A percentile compares a stretch with the other conserved stretches of the same genome.
phyloP scores from a whole-genome alignment of 2,329 filamentous ascomycete species.

The Trichoderma afroharzianum region DNA sequence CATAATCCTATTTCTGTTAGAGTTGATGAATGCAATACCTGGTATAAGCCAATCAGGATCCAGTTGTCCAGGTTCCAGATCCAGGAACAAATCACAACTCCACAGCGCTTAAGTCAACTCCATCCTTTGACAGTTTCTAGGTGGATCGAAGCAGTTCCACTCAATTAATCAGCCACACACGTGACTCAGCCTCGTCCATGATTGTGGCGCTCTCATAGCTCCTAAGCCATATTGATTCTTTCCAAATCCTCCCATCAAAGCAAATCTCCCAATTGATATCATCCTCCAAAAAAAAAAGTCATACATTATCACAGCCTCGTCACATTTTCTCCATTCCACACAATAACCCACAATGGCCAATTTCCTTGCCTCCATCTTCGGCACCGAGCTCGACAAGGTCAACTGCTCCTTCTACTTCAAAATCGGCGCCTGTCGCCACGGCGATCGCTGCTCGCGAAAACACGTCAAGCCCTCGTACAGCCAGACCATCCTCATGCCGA shows the following conservation, averaged over 20 bases:
- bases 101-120: not conserved
- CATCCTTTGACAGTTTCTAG: not conserved
- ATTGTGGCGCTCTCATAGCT: conserved; percentile 24
- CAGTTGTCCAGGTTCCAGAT: no score
- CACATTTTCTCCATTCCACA: not conserved
- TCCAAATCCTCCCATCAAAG: not conserved
- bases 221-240: conserved; percentile 20
- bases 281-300: not conserved
- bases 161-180: conserved; percentile 30
- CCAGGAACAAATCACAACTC: not conserved
- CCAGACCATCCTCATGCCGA: conserved; percentile 95
- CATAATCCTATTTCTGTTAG: no score
- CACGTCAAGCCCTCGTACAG: conserved; percentile 99
- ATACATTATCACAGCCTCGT: not conserved
- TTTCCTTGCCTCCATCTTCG: conserved; percentile 98
- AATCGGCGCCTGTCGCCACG: conserved; percentile 97
- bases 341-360: conserved; percentile 67
- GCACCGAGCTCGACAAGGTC: conserved; percentile 98
- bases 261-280: not conserved
- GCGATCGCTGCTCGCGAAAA: conserved; percentile 95
- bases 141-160: not conserved
- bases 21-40: not conserved
- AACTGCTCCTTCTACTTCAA: conserved; percentile 99
- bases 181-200: conserved; percentile 26
- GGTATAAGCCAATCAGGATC: not conserved